Evolutionary conservation across 75 land plant genomes (phyloP).

Genomic region (Azolla pinnata): DNA sequence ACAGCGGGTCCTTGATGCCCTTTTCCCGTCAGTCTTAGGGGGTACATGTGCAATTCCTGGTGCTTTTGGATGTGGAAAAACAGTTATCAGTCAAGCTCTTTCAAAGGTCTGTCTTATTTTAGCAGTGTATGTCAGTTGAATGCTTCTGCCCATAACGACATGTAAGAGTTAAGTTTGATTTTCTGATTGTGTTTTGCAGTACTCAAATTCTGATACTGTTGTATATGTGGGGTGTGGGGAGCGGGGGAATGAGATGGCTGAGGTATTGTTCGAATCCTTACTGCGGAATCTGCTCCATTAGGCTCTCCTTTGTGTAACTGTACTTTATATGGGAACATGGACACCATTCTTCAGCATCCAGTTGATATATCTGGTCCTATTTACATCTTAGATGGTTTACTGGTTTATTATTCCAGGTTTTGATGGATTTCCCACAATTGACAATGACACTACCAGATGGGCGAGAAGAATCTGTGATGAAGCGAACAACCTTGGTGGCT

Average conservation of each 20-base stretch:
- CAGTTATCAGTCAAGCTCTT: conserved; percentile 99
- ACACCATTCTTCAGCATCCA: too few species aligned
- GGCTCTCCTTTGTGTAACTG: too few species aligned
- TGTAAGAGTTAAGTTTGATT: too few species aligned
- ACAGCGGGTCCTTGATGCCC: conserved; percentile 99
- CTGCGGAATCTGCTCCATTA: too few species aligned
- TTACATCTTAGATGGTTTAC: too few species aligned
- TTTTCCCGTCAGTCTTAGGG: conserved; percentile 98
- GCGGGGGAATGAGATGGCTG: conserved; percentile 99
- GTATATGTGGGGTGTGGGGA: conserved; percentile 99
- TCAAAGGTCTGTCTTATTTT: conserved; percentile 72
- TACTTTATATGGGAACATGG: too few species aligned
- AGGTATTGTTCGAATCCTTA: too few species aligned
- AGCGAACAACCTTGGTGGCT: conserved; percentile 97
- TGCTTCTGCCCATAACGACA: too few species aligned
- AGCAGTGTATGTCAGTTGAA: too few species aligned
- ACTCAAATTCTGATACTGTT: conserved; percentile 95
- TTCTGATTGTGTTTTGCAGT: conserved; percentile 78
- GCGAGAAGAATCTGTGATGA: conserved; percentile 99
- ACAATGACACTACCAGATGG: conserved; percentile 99
- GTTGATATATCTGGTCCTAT: too few species aligned
- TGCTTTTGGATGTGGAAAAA: conserved; percentile 99
- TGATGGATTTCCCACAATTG: conserved; percentile 99
- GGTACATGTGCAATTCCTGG: conserved; percentile 99
- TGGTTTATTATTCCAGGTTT: too few species aligned